These are phyloP conservation scores for Salix koriyanagi DNA, from an alignment of 345 rosid genomes.

Conservation along the genomic window DNA sequence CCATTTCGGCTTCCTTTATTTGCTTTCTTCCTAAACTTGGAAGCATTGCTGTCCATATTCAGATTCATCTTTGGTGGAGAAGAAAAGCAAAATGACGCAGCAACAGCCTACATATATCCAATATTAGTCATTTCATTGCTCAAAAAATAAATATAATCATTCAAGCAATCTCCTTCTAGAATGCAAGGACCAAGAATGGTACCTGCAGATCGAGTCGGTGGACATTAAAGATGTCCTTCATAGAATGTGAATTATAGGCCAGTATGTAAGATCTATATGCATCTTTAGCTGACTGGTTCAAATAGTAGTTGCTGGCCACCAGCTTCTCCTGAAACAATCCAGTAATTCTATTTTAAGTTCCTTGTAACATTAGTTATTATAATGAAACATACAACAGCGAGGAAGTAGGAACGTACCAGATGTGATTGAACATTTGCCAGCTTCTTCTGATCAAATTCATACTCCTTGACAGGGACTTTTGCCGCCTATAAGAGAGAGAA, in stretches of 20 bases:
- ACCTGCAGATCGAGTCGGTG: conserved; percentile 95
- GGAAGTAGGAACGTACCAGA: conserved; percentile 50
- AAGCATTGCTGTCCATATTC: conserved; percentile 78
- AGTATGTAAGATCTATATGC: conserved; percentile 86
- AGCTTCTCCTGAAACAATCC: conserved; percentile 64
- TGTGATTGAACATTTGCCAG: conserved; percentile 74
- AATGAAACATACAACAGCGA: neutral
- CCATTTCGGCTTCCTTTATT: conserved; percentile 51
- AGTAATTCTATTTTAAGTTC: conserved; percentile 6
- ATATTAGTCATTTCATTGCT: neutral
- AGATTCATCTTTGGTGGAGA: conserved; percentile 83
- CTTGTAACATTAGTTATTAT: neutral
- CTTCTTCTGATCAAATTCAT: conserved; percentile 76
- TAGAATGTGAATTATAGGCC: conserved; percentile 93
- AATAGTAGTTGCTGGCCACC: conserved; percentile 59
- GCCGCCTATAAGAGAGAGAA: conserved; percentile 49
- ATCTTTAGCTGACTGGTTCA: conserved; percentile 90
- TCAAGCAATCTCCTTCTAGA: neutral
- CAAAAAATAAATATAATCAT: neutral
- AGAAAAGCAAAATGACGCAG: conserved; percentile 86
- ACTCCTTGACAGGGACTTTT: conserved; percentile 88
- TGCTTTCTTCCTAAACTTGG: conserved; percentile 68
- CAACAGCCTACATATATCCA: conserved; percentile 62
- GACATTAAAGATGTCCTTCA: conserved; percentile 90
- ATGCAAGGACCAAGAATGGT: neutral